Evolutionary conservation across 768 basidiomycete species (phyloP).

Genomic region (Mycena vulgaris): DNA sequence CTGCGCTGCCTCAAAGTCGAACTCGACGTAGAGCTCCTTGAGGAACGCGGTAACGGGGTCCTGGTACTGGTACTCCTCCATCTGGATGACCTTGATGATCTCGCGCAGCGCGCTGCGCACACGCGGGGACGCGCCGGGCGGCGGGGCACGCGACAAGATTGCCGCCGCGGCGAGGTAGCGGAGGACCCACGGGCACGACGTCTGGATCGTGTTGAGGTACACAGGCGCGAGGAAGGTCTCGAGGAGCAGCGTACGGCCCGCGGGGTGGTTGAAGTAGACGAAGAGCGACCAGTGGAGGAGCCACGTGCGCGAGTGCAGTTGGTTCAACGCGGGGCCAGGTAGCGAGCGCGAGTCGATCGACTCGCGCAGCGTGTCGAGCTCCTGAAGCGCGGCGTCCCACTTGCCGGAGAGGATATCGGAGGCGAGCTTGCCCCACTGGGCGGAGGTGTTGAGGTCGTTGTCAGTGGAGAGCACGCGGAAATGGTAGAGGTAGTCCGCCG

Average conservation of each 20-base stretch:
- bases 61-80: slow-evolving; percentile 95
- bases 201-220: slow-evolving; percentile 99
- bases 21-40: slow-evolving; percentile 94
- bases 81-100: slow-evolving; percentile 93
- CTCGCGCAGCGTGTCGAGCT: slow-evolving; percentile 96
- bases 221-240: slow-evolving; percentile 97
- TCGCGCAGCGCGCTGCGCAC: slow-evolving; percentile 92
- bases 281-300: slow-evolving; percentile 98
- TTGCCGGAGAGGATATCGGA: slow-evolving; percentile 95
- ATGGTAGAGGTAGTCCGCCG: slow-evolving; percentile 98
- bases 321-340: slow-evolving; percentile 83
- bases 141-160: slow-evolving; percentile 78
- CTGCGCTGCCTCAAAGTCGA: slow-evolving; percentile 97
- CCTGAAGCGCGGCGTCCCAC: slow-evolving; percentile 96
- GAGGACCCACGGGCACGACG: slow-evolving; percentile 93
- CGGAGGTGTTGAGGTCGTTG: slow-evolving; percentile 92
- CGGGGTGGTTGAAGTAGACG: slow-evolving; percentile 97
- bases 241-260: slow-evolving; percentile 92
- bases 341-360: slow-evolving; percentile 86
- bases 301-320: slow-evolving; percentile 97
- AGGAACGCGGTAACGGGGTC: slow-evolving; percentile 96
- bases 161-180: slow-evolving; percentile 96
- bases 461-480: slow-evolving; percentile 98
- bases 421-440: slow-evolving; percentile 99
- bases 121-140: slow-evolving; percentile 69